These are phyloP conservation scores for Suillus brevipes DNA, from an alignment of 768 basidiomycete genomes.

Conservation along the genomic window DNA sequence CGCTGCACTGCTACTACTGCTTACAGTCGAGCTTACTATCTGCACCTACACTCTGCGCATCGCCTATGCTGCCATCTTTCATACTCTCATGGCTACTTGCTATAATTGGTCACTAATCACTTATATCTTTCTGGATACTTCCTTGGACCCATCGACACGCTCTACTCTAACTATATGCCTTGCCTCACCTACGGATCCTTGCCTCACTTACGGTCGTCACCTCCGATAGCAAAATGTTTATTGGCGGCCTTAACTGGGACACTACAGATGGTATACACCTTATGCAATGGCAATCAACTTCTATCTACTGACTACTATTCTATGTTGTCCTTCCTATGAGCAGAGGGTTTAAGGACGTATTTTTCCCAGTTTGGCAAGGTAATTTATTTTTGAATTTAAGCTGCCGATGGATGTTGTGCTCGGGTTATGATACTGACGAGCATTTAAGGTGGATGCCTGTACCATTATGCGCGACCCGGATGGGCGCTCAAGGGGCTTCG, in stretches of 20 bases:
- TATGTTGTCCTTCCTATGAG: constrained; percentile 26
- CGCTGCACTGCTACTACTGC: constrained; percentile 21
- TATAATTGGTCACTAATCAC: constrained; percentile 36
- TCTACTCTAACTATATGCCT: constrained; percentile 16
- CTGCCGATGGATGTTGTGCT: background rate
- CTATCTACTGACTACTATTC: constrained; percentile 27
- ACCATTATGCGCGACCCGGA: constrained; percentile 84
- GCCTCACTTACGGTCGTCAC: constrained; percentile 27
- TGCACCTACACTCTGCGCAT: constrained; percentile 22
- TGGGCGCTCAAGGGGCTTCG: constrained; percentile 79
- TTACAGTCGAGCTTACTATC: constrained; percentile 31
- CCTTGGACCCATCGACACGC: constrained; percentile 34
- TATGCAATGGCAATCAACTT: constrained; percentile 25
- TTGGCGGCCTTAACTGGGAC: constrained; percentile 90
- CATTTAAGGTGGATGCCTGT: constrained; percentile 66
- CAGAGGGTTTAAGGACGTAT: constrained; percentile 66
- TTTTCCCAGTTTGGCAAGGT: constrained; percentile 81
- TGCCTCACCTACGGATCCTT: constrained; percentile 27
- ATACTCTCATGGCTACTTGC: constrained; percentile 34
- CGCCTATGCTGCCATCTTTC: constrained; percentile 27
- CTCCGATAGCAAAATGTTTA: constrained; percentile 80
- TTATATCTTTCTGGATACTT: constrained; percentile 37
- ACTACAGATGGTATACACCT: constrained; percentile 77
- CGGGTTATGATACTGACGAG: constrained; percentile 15
- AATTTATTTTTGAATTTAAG: constrained; percentile 18